phyloP scores from a whole-genome alignment of 768 basidiomycete species.

The Termitomyces sp. region DNA sequence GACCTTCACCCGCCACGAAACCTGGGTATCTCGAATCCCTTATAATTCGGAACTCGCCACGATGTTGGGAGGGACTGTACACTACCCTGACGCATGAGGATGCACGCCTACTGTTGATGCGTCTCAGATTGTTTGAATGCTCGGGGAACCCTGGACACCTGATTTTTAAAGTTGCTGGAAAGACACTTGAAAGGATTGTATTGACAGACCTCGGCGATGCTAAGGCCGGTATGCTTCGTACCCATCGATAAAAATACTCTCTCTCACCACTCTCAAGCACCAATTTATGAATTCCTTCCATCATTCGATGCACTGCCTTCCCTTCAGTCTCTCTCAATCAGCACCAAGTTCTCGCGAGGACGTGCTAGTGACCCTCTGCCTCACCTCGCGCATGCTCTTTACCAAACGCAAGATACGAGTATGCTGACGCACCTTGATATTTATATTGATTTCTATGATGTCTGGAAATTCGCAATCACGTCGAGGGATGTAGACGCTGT shows the following conservation, averaged over 20 bases:
- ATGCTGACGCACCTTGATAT: constrained; percentile 4
- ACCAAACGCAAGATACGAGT: not conserved
- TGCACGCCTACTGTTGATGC: not conserved
- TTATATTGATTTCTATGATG: constrained; percentile 8
- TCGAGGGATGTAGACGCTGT: constrained; percentile 7
- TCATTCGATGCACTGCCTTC: not conserved
- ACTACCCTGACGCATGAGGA: not conserved
- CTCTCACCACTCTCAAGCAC: not conserved
- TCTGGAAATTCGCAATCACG: constrained; percentile 15
- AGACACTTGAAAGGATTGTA: not conserved
- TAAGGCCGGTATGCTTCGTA: not conserved
- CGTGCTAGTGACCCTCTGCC: not conserved
- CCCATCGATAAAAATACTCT: not conserved
- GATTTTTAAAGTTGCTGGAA: not conserved
- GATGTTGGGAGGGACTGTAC: constrained; percentile 1
- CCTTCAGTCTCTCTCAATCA: not conserved
- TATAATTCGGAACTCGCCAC: not conserved
- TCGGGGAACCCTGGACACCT: not conserved
- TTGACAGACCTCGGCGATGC: not conserved
- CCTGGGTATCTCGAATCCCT: constrained; percentile 1
- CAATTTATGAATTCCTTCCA: not conserved
- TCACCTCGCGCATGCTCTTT: not conserved
- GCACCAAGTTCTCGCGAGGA: not conserved
- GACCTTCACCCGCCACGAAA: not conserved
- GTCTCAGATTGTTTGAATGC: not conserved